Evolutionary conservation across 1,139 yeast species (phyloP), one percentile per base, ranked within the genome.

Genomic region (Yamadazyma jaroonii): DNA sequence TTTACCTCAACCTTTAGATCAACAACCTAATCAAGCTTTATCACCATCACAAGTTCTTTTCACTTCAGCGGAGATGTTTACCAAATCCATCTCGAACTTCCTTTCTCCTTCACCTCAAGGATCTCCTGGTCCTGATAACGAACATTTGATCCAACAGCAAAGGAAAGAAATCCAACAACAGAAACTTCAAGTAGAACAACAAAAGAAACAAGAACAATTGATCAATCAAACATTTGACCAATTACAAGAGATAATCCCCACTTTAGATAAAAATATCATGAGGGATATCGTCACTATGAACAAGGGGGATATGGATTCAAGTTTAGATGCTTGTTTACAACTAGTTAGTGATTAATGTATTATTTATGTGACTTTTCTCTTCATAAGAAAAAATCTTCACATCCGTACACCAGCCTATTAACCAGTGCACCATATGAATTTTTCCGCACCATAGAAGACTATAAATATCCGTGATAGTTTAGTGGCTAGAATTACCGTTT

Each of bases 181-280:
- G 9, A 30, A 30, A 22, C n/a, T 13, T 6, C 25, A 21, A 12
- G 11, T 30, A 12, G 23, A 30, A 5, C 39, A 37, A 17, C 44
- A 34, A n/a, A 38, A 40, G 15, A 21, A 34, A 14, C 45, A 50
- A 39, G 30, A 47, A 11, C 43, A 42, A 22, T 42, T 39, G 4
- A 47, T 57, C 41, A 54, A 57, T 23, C 54, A 55, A 27, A 53
- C 67, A 0, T 66, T 59, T 35, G 63, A 62, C 3, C 75, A 77
- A 2, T 64, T 89, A 35, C 64, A 64, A 23, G 81, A 80, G 39
- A 85, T 89, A 78, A 88, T 89, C 59, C 95, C 96, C 1, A 67
- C 67, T 26, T 63, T 88, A 42, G 96, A 88, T 48, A 64, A 65
- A 29, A 83, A 77, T 1, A 66, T 89, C 2, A 69, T 89, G 36